Evolutionary conservation across 2,329 filamentous ascomycete genomes (phyloP), one percentile per base, ranked within the genome.

Genomic region (Ceratocystis colombiana): DNA sequence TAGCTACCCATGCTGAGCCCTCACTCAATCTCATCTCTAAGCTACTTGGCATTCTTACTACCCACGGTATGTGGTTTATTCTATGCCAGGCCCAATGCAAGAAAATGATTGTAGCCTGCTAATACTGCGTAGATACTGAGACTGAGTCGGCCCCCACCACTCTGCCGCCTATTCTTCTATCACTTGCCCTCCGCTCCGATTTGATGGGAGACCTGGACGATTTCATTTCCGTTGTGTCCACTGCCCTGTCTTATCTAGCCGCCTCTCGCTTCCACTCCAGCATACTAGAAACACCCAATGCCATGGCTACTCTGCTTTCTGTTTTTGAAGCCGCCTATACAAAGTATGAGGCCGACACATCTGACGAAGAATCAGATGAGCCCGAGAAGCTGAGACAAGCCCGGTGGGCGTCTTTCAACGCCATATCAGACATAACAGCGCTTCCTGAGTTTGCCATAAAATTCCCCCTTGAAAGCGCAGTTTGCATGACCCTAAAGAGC

Each of bases 191-290:
- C 0, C 74, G 74, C 25, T 71, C 75, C 1, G 72, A 76, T 0
- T 72, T 73, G 12, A 74, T 74, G 1, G 74, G 77, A 33, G 82
- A 85, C 57, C 72, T 79, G 8, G 82, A 85, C 17, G 80, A 82
- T 69, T 85, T 85, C 70, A 73, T 80, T 48, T 74, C 77, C 2
- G 75, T 84, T 15, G 75, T 78, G 2, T 79, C 81, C 1, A 79
- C 81, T 0, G 81, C 82, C 1, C 75, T 82, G 1, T 76, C 79
- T 8, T 87, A 86, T 69, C 78, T 87, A 10, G 77, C 82, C 30
- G 76, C 81, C 67, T 77, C 80, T 50, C 73, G 73, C 1, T 78
- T 84, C 68, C 83, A 86, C 70, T 72, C 76, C 7, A 74, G 72
- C 6, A 74, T 85, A 28, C 71, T 86, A 5, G 72, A 73, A 1